A percentile compares a stretch with the other conserved stretches of the same genome.
Conservation (phyloP, 1,139 yeast genomes). For the Sugiyamaella sp. region DNA sequence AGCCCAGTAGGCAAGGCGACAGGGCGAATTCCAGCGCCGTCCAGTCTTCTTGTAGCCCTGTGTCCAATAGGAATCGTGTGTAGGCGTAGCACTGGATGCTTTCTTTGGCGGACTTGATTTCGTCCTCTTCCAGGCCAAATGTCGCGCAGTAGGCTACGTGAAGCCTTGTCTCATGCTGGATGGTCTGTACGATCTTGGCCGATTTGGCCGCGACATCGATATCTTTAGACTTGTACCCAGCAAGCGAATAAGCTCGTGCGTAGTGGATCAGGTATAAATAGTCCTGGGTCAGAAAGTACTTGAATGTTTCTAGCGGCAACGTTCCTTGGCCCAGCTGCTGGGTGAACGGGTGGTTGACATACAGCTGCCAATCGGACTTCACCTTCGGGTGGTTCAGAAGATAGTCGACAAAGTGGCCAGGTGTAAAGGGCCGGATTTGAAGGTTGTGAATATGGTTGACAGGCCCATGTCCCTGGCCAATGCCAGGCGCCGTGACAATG, state of each 20-base stretch:
- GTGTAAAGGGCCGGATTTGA: slow-evolving; percentile 44
- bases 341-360: slow-evolving; percentile 66
- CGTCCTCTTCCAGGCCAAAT: slow-evolving; percentile 52
- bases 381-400: slow-evolving; percentile 61
- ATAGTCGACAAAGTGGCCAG: slow-evolving; percentile 53
- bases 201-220: slow-evolving; percentile 55
- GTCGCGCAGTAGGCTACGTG: slow-evolving; percentile 57
- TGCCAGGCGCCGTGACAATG: slow-evolving; percentile 47
- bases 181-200: slow-evolving; percentile 54
- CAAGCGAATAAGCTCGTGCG: slow-evolving; percentile 66
- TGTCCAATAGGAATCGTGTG: slow-evolving; percentile 58
- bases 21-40: slow-evolving; percentile 67
- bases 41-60: slow-evolving; percentile 60
- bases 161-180: slow-evolving; percentile 58
- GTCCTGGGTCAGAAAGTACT: slow-evolving; percentile 69
- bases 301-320: slow-evolving; percentile 55
- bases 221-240: slow-evolving; percentile 65
- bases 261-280: slow-evolving; percentile 69
- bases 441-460: slow-evolving; percentile 56
- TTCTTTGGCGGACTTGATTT: slow-evolving; percentile 52
- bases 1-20: slow-evolving; percentile 80
- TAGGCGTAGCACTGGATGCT: slow-evolving; percentile 62
- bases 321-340: slow-evolving; percentile 54
- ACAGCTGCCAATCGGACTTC: slow-evolving; percentile 57
- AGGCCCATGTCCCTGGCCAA: slow-evolving; percentile 73